Percentiles rank a stretch among this genome's conserved stretches.
Conservation (phyloP, 108 stramenopile genomes). For the Nitzschia putrida region DNA sequence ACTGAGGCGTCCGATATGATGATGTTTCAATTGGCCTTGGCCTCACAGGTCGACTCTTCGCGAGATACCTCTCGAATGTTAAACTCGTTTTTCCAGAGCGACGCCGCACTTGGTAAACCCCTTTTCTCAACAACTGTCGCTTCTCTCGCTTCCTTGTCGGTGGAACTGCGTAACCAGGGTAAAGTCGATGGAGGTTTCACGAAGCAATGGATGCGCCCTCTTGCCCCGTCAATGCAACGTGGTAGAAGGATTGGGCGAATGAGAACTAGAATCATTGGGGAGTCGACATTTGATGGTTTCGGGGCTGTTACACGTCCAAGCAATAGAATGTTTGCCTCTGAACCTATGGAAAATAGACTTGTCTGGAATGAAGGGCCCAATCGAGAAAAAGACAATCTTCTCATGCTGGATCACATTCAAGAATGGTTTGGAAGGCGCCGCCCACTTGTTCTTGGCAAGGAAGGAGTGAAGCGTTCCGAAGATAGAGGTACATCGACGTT, state of each 20-base stretch:
- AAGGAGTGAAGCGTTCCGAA: constrained; percentile 70
- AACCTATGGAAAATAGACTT: constrained; percentile 59
- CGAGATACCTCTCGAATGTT: constrained; percentile 33
- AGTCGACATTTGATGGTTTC: constrained; percentile 36
- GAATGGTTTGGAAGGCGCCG: constrained; percentile 82
- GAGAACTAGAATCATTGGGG: constrained; percentile 52
- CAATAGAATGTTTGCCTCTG: constrained; percentile 21
- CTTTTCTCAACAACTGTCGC: constrained; percentile 20
- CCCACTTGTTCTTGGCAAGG: constrained; percentile 75
- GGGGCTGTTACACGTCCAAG: background rate
- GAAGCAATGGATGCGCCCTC: constrained; percentile 56
- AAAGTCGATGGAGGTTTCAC: constrained; percentile 27
- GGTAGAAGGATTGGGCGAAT: constrained; percentile 27
- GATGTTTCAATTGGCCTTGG: constrained; percentile 57
- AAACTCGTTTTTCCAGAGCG: constrained; percentile 26
- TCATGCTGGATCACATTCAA: constrained; percentile 67
- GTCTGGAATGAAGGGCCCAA: constrained; percentile 82
- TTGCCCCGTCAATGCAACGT: constrained; percentile 75
- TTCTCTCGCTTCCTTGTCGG: constrained; percentile 51
- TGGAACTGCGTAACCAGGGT: constrained; percentile 28
- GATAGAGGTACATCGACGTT: constrained; percentile 77
- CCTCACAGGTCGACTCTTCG: constrained; percentile 39
- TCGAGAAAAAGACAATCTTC: constrained; percentile 64
- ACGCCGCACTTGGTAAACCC: constrained; percentile 22
- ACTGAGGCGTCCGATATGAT: constrained; percentile 52